phyloP scores from a whole-genome alignment of 148 eudicot genomes.

The Pouteria glomerata region DNA sequence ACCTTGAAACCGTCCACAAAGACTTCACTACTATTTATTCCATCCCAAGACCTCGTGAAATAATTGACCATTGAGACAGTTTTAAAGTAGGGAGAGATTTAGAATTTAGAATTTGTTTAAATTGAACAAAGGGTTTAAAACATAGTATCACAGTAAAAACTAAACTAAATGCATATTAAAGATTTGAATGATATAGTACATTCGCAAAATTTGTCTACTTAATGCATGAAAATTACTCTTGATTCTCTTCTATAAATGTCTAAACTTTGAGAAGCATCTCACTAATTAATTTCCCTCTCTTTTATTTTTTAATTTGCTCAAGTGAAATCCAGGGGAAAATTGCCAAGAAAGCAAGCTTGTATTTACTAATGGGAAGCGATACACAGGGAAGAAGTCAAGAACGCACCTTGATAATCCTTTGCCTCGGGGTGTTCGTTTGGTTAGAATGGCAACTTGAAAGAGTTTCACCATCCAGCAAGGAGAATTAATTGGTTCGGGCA shows the following conservation, averaged over 20 bases:
- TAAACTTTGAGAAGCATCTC: not conserved
- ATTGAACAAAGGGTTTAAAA: not conserved
- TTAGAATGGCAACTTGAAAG: slow-evolving; percentile 7
- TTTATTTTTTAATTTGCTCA: not conserved
- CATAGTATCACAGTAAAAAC: not conserved
- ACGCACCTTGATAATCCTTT: slow-evolving; percentile 83
- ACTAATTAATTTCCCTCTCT: not conserved
- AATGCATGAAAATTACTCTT: not conserved
- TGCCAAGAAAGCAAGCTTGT: slow-evolving; percentile 8
- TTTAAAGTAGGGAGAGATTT: no score
- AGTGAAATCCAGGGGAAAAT: slow-evolving; percentile 11
- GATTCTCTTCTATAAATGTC: not conserved
- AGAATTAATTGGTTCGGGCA: slow-evolving; percentile 93
- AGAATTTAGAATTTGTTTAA: no score
- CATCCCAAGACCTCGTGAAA: no score
- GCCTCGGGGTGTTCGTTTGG: slow-evolving; percentile 29
- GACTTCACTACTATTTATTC: no score
- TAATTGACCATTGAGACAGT: no score
- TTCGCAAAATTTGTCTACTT: not conserved
- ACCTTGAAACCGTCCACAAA: no score
- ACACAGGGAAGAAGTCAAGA: slow-evolving; percentile 87
- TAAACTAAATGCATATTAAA: not conserved
- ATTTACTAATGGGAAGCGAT: slow-evolving; percentile 16
- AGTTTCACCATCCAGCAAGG: slow-evolving; percentile 37
- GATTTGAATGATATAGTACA: not conserved